Base-by-base conservation (phyloP, 768 basidiomycete species). In the Mycena polygramma region DNA sequence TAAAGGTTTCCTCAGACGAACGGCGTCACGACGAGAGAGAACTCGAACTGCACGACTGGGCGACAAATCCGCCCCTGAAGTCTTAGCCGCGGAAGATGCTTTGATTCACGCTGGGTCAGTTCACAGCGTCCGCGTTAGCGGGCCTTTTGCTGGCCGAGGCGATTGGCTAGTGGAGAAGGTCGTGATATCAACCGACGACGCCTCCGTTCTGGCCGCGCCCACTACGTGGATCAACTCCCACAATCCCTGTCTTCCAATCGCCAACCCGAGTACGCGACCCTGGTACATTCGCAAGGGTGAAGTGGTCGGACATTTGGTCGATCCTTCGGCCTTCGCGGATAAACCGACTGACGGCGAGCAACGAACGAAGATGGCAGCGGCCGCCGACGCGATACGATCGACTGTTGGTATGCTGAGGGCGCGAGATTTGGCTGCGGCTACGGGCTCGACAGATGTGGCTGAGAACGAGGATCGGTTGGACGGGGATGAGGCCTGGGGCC, bases 91-190 rank as follows among this genome's bases (percentile, higher is more conserved):
- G 4, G 43, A 45, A 15, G 43, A 45, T 17, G 15, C 7, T 4
- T 15, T 45, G 9, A 9, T 45, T 17, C 4, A 4, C 15, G 43
- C 43, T 17, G 57, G 57, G 1, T 37, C 57, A 0, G 57, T 66
- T 2, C 52, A 52, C n/a, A 71, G 55, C 39, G 65, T 76, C 6
- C 17, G 41, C 2, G 57, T 76, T 0, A n/a, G 5, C 0, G 71
- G 63, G 0, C 64, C 64, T 6, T 70, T 72, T 20, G 58, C 19
- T 0, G 72, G 63, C 13, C 20, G 60, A 1, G 7, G 35, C 1
- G 67, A 73, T 10, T 76, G 75, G 75, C 19, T 76, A 1, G 67
- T 76, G 1, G 75, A 75, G 55, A 71, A 71, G 41, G 17, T 74
- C 0, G n/a, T 75, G 0, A 60, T 74, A 1, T 49, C 70, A 5